These are phyloP conservation scores for Fraxinus baroniana DNA, from an alignment of 305 asterid species.

Conservation along the genomic window DNA sequence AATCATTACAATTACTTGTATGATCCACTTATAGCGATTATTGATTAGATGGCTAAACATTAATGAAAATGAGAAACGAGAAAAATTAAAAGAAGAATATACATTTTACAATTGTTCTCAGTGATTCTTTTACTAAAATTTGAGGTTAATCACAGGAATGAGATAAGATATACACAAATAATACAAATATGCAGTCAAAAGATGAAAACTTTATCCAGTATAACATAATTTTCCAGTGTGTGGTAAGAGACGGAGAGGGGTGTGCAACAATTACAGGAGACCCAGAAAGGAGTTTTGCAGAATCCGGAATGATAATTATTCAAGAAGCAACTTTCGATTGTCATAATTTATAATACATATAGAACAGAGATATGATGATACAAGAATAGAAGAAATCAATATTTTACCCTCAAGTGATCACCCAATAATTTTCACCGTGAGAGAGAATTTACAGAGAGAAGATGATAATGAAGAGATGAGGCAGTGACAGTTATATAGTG, in stretches of 20 bases:
- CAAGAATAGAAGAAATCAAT: background rate
- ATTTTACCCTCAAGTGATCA: background rate
- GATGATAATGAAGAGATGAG: constrained; percentile 20
- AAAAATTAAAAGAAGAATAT: background rate
- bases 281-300: background rate
- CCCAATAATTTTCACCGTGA: background rate
- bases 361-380: background rate
- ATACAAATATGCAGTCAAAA: background rate
- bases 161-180: background rate
- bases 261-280: background rate
- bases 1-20: background rate
- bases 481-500: constrained; percentile 40
- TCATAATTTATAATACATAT: background rate
- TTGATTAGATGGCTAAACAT: background rate
- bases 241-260: background rate
- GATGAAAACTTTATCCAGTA: background rate
- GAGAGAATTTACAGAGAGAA: constrained; percentile 3
- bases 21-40: background rate
- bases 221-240: background rate
- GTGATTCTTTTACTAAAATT: background rate
- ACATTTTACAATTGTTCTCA: background rate
- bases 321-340: background rate
- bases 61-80: background rate
- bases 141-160: background rate
- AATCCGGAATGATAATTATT: background rate